Conservation (phyloP, 257 asterid genomes). For the Jaltomata sinuosa region DNA sequence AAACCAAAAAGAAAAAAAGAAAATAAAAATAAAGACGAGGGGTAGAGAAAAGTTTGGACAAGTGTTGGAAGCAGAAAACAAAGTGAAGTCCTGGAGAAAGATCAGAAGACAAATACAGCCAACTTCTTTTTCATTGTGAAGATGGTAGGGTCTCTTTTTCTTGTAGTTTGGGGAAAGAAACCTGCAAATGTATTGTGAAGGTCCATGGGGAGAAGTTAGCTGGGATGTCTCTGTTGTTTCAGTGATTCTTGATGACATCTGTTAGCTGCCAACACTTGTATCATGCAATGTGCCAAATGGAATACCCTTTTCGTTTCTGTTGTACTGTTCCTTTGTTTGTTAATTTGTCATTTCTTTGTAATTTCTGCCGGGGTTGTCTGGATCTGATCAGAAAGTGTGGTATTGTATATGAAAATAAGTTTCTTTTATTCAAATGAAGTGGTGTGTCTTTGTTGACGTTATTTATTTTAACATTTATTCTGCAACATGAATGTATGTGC, state of each 20-base stretch:
- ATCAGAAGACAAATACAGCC: neutral
- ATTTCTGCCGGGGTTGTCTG: neutral
- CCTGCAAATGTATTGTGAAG: neutral
- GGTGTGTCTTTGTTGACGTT: neutral
- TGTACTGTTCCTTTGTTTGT: neutral
- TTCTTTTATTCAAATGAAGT: neutral
- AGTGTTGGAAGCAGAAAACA: neutral
- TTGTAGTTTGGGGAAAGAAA: neutral
- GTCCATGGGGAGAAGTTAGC: neutral
- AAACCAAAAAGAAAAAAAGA: neutral
- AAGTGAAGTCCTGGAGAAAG: neutral
- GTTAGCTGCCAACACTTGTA: neutral
- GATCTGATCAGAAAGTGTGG: constrained; percentile 2
- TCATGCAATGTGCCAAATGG: constrained; percentile 7
- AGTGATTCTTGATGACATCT: neutral
- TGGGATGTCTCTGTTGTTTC: neutral
- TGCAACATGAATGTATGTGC: neutral
- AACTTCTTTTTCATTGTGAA: neutral
- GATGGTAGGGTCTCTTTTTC: neutral
- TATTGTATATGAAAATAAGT: constrained; percentile 5
- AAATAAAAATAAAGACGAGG: neutral
- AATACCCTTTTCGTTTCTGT: neutral
- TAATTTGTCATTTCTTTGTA: constrained; percentile 9
- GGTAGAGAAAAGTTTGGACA: neutral
- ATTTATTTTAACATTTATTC: neutral